Evolutionary conservation across 306 rosid species (phyloP).

Genomic region (Sicyos edulis): DNA sequence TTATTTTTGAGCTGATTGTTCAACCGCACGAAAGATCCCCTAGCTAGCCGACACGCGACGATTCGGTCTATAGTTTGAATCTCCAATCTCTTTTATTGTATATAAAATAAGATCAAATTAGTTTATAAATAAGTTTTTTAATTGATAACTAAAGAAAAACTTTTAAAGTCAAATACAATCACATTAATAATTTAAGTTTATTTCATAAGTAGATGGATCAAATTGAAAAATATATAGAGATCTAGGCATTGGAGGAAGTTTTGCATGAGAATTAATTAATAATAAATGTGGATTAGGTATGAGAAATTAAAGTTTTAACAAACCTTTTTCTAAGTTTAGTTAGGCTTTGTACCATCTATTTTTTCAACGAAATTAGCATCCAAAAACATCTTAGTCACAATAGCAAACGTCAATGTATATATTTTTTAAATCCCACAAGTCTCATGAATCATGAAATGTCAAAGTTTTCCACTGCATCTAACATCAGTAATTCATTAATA

Average conservation of each 20-base stretch:
- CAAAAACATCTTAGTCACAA: background rate
- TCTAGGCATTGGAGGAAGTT: background rate
- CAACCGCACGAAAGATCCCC: too few relatives aligned
- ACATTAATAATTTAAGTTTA: background rate
- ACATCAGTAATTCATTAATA: background rate
- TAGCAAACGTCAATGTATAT: background rate
- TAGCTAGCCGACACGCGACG: too few relatives aligned
- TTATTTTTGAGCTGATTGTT: too few relatives aligned
- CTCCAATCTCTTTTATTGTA: too few relatives aligned
- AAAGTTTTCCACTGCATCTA: background rate
- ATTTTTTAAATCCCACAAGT: too few relatives aligned
- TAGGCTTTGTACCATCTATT: background rate
- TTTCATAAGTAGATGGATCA: background rate
- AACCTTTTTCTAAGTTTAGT: background rate
- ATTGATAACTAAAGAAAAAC: background rate
- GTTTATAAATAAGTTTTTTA: too few relatives aligned
- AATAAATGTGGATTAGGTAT: constrained; percentile 10
- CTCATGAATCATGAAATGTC: background rate
- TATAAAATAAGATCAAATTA: too few relatives aligned
- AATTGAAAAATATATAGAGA: too few relatives aligned
- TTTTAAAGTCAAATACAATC: background rate
- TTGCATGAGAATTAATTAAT: background rate
- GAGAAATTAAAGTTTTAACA: constrained; percentile 1
- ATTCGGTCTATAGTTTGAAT: too few relatives aligned
- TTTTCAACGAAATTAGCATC: background rate